Percentiles rank a stretch among this genome's conserved stretches.
phyloP scores from a whole-genome alignment of 352 stramenopile species.

The Pythium oligandrum region DNA sequence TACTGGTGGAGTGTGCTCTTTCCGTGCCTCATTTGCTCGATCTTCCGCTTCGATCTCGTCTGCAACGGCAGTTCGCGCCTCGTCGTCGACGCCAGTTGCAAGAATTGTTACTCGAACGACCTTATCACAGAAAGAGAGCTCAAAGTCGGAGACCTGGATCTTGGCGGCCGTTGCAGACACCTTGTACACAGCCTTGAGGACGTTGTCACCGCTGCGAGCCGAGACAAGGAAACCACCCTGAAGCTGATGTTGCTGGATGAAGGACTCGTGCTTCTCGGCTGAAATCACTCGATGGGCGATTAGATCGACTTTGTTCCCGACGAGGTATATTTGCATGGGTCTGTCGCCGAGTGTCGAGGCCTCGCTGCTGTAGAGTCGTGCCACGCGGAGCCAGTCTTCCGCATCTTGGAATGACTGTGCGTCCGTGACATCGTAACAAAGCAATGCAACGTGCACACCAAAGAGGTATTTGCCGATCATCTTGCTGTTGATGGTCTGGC shows the following conservation, averaged over 20 bases:
- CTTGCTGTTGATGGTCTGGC: constrained; percentile 85
- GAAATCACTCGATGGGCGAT: constrained; percentile 68
- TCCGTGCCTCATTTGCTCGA: constrained; percentile 38
- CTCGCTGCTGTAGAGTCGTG: constrained; percentile 13
- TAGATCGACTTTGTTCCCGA: constrained; percentile 88
- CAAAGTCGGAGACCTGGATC: constrained; percentile 71
- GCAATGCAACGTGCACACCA: constrained; percentile 64
- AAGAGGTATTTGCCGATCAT: constrained; percentile 87
- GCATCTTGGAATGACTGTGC: constrained; percentile 75
- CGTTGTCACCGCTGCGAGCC: constrained; percentile 78
- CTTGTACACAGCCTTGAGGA: constrained; percentile 76
- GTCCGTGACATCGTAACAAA: constrained; percentile 88
- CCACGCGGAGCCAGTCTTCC: constrained; percentile 72
- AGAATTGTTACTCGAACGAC: constrained; percentile 54
- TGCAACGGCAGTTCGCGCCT: constrained; percentile 59
- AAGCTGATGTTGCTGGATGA: constrained; percentile 59
- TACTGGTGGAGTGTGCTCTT: constrained; percentile 19
- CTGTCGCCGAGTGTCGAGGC: constrained; percentile 23
- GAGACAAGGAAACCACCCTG: constrained; percentile 77
- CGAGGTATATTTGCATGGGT: constrained; percentile 57
- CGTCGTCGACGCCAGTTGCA: constrained; percentile 20
- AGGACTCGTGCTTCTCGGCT: constrained; percentile 65
- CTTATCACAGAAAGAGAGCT: constrained; percentile 77
- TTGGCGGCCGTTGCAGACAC: constrained; percentile 62
- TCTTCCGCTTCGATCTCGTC: constrained; percentile 81